Base-by-base conservation (phyloP, 768 basidiomycete species). In the Agrocybe pediades region DNA sequence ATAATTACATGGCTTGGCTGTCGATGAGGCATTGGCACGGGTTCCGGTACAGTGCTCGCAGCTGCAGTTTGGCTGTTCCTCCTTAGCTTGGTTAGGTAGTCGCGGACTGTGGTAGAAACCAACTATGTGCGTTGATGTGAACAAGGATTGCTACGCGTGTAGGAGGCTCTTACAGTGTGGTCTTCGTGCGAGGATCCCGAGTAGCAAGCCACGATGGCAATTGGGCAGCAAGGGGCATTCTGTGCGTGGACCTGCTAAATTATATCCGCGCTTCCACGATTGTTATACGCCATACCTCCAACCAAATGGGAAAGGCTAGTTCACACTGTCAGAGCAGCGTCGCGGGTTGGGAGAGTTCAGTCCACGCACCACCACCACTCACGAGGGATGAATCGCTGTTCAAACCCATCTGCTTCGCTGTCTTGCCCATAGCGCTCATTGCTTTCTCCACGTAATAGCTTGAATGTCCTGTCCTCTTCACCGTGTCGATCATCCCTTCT, bases 391-490 rank as follows among this genome's bases (percentile, higher is more conserved):
- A 51, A 50, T 90, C 86, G 15, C 76, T 78, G 51, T 86, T 83
- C 29, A 87, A 75, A 3, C 86, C 89, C 72, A 88, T 76, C 60
- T 90, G 86, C 59, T 82, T 82, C 33, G 86, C 78, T 6, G 84
- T 85, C 71, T 88, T 90, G 16, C 87, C 87, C 85, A 88, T 87
- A 3, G 90, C 90, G 44, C 81, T 83, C 84, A 90, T 90, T 6
- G 89, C 88, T 65, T 91, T 92, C 65, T 92, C 90, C 8, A 93
- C 88, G 67, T 93, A 93, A 68, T 77, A 92, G 59, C 86, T 90
- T 7, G 89, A 90, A 65, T 92, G 91, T 1, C 91, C 90, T 16
- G 90, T 92, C 55, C 89, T 78, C 60, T 79, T 82, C 42, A 91
- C 90, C 21, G 91, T 86, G 36, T 81, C 82, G 58, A 92, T 75